Evolutionary conservation across 495 filamentous ascomycete genomes (phyloP), one percentile per base, ranked within the genome.

Genomic region (Opeltia flavorubescens): DNA sequence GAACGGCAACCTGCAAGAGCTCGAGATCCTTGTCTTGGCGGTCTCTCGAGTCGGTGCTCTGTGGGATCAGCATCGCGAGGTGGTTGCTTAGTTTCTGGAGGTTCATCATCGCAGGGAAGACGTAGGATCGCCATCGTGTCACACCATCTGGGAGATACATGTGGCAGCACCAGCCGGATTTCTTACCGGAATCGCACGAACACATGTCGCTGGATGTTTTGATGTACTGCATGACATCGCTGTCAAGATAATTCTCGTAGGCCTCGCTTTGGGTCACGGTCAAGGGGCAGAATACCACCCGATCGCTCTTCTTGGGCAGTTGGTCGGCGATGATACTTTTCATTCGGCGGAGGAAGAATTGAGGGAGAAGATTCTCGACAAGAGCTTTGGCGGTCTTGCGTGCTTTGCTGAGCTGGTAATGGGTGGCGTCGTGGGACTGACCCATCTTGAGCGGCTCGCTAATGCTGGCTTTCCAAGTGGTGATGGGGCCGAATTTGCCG

Each of bases 251-350:
- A 36, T 78, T 82, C 55, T 89, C 78, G 56, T 98, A 98, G 2
- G 89, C 91, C 23, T 83, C 80, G 23, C 75, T 71, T 59, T 96
- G 93, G 2, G 78, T 80, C 13, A 78, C 75, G 0, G 88, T 95
- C 31, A 96, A 69, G 21, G 85, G 87, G 56, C 93, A 96, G 60
- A 98, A 98, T 1, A 96, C 88, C 0, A 98, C 89, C 34, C 79
- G 80, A 59, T 98, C 91, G 30, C 71, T 83, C 69, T 98, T 98
- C 62, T 91, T 93, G 0, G 91, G 91, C n/a, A 98, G 73, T 56
- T 98, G 89, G 61, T 94, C 70, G 0, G 87, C 87, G 47, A 98
- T 94, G 41, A 96, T 66, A 0, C 78, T 79, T 66, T 98, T 98
- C 81, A 94, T 89, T 1, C 91, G 78, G 1, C 91, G 81, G 0